Conservation (phyloP, 2,329 filamentous ascomycete genomes). For the Pestalotiopsis sp. region DNA sequence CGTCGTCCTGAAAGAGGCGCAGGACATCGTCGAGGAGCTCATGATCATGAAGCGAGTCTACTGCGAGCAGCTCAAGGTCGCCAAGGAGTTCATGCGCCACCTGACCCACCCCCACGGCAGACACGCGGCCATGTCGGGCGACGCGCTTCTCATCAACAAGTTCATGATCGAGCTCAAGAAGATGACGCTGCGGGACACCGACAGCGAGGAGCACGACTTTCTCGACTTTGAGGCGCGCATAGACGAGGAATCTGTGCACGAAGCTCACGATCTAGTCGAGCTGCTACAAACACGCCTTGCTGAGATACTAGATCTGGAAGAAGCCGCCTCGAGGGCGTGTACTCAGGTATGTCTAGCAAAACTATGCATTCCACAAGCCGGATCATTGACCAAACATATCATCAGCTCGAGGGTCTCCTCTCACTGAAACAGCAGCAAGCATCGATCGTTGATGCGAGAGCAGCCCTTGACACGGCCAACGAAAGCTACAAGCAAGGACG, state of each 20-base stretch:
- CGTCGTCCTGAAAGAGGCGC: slow-evolving; percentile 30
- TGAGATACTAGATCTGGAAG: slow-evolving; percentile 24
- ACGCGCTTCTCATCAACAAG: not conserved
- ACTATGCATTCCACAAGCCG: not conserved
- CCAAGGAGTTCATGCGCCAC: slow-evolving; percentile 19
- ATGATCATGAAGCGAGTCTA: slow-evolving; percentile 34
- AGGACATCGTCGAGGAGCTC: slow-evolving; percentile 36
- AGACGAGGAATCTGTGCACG: not conserved
- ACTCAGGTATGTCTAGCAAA: slow-evolving; percentile 23
- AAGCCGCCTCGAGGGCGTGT: slow-evolving; percentile 22
- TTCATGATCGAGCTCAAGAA: not conserved
- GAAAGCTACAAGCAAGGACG: slow-evolving; percentile 34
- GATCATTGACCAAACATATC: not conserved
- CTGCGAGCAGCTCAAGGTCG: slow-evolving; percentile 24
- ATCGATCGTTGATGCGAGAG: slow-evolving; percentile 35
- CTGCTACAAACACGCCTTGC: not conserved
- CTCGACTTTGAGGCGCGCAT: not conserved
- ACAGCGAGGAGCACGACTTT: not conserved
- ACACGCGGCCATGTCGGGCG: not conserved
- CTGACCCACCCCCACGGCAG: slow-evolving; percentile 2
- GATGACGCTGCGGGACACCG: not conserved
- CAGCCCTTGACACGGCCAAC: slow-evolving; percentile 31
- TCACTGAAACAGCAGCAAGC: slow-evolving; percentile 38
- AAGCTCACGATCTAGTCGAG: not conserved
- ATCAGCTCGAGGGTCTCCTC: slow-evolving; percentile 30